Evolutionary conservation across 441 rosid genomes (phyloP), one percentile per base, ranked within the genome.

Genomic region (Biscutella laevigata): DNA sequence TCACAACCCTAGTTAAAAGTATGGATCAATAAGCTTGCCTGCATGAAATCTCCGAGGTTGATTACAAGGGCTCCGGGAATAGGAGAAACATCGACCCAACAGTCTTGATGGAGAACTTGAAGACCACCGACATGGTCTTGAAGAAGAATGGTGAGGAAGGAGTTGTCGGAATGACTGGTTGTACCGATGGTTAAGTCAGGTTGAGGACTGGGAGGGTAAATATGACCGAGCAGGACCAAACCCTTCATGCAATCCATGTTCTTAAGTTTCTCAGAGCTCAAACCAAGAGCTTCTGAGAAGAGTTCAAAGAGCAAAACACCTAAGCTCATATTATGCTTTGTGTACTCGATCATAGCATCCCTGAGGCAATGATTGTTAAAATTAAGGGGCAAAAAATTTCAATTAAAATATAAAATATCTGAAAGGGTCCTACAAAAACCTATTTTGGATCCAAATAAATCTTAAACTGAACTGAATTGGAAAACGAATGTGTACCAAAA

Each of bases 101-200:
- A 27, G 36, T 65, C 55, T 13, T 50, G 34, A 21, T 58, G 59
- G 28, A 58, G 43, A 37, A 65, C 2, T 51, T 65, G 70, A 65
- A 65, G 70, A 15, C 70, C 70, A 16, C 70, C 70, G 7, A 65
- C 12, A 15, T 65, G 45, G 48, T 65, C 70, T 10, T 65, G 64
- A 17, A 65, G 70, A 43, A 65, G 70, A 51, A 65, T 29, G 4
- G 59, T 65, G 48, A 65, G 14, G 14, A 65, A 65, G 1, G 49
- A 36, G 49, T 53, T 51, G 43, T 65, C 64, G 4, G 70, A 51
- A 37, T 57, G 70, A 5, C 32, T 45, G 10, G 11, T 65, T 58
- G 70, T 65, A 4, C 70, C 70, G 5, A 65, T 10, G 9, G 59
- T 43, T 43, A 29, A 4, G 24, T 58, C 55, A 38, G 70, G 64